Conservation (phyloP, 73 alveolate genomes). For the Tetrahymena thermophila region DNA sequence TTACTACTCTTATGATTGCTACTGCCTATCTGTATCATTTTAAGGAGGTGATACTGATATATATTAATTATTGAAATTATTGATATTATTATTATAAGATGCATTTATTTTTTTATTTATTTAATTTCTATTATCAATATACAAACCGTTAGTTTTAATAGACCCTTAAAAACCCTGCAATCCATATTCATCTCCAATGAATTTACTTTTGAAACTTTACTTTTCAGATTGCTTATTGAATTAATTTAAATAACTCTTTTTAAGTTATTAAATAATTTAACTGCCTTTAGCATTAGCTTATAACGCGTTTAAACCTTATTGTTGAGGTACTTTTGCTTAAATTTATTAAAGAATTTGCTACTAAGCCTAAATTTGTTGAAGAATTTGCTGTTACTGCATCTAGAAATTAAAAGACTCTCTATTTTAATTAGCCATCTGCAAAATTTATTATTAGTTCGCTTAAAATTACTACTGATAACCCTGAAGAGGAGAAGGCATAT, state of each 20-base stretch:
- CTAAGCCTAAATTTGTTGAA: neutral
- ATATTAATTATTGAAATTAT: neutral
- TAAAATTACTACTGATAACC: neutral
- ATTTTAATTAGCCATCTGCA: neutral
- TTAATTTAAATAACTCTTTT: neutral
- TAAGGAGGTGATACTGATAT: neutral
- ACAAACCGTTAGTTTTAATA: neutral
- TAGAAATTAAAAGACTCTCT: neutral
- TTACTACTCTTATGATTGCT: too few species aligned
- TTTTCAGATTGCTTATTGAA: neutral
- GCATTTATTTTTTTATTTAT: neutral
- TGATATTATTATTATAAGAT: neutral
- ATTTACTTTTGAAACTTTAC: neutral
- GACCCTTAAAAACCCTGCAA: neutral
- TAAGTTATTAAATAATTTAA: neutral
- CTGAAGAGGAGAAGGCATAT: neutral
- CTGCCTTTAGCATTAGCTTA: neutral
- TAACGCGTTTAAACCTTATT: neutral
- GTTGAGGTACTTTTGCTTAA: neutral
- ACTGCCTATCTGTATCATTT: neutral
- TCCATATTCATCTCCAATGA: neutral
- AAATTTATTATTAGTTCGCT: neutral
- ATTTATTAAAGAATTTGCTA: neutral
- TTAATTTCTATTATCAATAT: neutral
- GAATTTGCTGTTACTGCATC: neutral